These are phyloP conservation scores for Calycina marina DNA, from an alignment of 2,329 filamentous ascomycete species.

Conservation along the genomic window DNA sequence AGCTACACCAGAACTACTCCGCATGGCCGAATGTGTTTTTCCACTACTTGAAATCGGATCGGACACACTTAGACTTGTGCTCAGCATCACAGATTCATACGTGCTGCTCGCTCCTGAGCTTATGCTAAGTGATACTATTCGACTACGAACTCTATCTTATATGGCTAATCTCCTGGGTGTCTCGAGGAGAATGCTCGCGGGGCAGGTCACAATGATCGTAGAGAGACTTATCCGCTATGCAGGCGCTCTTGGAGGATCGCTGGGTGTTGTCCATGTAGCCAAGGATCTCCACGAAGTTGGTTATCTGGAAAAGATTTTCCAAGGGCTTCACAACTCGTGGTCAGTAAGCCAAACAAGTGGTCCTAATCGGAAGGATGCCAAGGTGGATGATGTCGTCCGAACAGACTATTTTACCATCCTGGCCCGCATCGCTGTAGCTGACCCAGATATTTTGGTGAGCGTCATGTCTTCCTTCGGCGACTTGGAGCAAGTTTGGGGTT, in stretches of 20 bases:
- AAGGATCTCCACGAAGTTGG: conserved; percentile 50
- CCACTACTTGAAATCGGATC: conserved; percentile 53
- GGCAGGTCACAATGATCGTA: conserved; percentile 43
- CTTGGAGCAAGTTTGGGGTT: conserved; percentile 39
- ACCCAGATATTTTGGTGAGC: conserved; percentile 54
- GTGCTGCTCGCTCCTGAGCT: conserved; percentile 55
- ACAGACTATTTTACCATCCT: conserved; percentile 78
- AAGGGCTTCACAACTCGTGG: conserved; percentile 52
- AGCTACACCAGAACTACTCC: conserved; percentile 44
- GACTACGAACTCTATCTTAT: conserved; percentile 33
- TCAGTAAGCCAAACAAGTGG: conserved; percentile 71
- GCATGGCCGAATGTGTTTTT: conserved; percentile 46
- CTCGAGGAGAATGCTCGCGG: conserved; percentile 41
- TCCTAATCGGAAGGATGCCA: conserved; percentile 54
- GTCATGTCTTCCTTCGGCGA: conserved; percentile 30
- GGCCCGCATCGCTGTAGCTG: conserved; percentile 60
- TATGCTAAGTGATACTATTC: conserved; percentile 42
- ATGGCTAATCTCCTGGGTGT: conserved; percentile 35
- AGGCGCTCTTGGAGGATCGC: conserved; percentile 42
- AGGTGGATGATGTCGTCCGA: conserved; percentile 61
- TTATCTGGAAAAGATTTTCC: conserved; percentile 48
- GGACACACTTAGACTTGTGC: conserved; percentile 44
- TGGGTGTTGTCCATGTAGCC: conserved; percentile 47
- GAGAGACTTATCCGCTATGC: conserved; percentile 52
- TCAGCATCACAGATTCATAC: conserved; percentile 56